A percentile compares a stretch with the other conserved stretches of the same genome.
Conservation (phyloP, 1,139 yeast species). For the Debaryomycetaceae sp. region DNA sequence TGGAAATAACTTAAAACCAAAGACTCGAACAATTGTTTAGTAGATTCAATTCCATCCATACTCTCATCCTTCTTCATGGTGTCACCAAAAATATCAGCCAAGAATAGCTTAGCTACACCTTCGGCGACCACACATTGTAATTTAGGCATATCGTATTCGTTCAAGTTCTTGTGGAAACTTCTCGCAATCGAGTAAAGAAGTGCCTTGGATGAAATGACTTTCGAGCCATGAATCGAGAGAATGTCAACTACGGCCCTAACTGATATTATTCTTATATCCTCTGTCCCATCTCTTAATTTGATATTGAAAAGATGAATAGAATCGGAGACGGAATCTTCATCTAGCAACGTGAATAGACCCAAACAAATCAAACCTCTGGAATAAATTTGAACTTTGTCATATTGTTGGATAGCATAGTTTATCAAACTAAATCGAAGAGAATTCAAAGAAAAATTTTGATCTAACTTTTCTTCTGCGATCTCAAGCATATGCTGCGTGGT, state of each 20-base stretch:
- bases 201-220: constrained; percentile 59
- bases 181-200: constrained; percentile 49
- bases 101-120: constrained; percentile 76
- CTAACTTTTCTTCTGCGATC: constrained; percentile 60
- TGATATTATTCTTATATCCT: constrained; percentile 56
- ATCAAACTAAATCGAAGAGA: constrained; percentile 74
- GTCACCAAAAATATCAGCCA: constrained; percentile 73
- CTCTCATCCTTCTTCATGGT: constrained; percentile 37
- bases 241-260: constrained; percentile 75
- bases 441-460: constrained; percentile 64
- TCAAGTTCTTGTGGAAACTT: constrained; percentile 64
- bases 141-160: constrained; percentile 54
- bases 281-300: constrained; percentile 57
- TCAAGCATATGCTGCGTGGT: constrained; percentile 73
- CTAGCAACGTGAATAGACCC: constrained; percentile 76
- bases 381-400: constrained; percentile 54
- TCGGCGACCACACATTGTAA: constrained; percentile 83
- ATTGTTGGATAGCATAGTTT: constrained; percentile 73
- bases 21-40: constrained; percentile 57
- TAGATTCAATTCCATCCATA: constrained; percentile 24
- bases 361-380: constrained; percentile 71
- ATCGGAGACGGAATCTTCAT: constrained; percentile 58
- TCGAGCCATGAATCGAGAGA: constrained; percentile 69
- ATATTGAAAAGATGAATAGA: constrained; percentile 61
- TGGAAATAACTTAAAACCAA: constrained; percentile 73